A percentile compares a stretch with the other conserved stretches of the same genome.
Conservation (phyloP, 225 moss, liverwort and hornwort species). For the Sphagnum contortum region DNA sequence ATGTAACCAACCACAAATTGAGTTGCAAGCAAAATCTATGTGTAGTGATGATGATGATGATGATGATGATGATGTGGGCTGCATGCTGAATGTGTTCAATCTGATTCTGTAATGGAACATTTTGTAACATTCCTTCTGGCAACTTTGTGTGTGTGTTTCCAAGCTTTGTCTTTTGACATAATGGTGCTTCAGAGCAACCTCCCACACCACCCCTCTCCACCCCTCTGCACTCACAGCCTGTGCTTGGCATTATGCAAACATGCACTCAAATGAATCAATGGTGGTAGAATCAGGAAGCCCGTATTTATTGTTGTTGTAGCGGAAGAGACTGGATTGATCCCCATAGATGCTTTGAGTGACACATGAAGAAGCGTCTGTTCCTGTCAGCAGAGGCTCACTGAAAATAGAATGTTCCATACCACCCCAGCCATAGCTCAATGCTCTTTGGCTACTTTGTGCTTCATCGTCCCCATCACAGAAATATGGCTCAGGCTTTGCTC, state of each 20-base stretch:
- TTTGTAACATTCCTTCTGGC: too few relatives aligned
- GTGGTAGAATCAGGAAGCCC: conserved; percentile 21
- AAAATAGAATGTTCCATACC: conserved; percentile 15
- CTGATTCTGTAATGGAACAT: too few relatives aligned
- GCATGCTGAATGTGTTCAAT: too few relatives aligned
- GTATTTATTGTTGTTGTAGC: conserved; percentile 21
- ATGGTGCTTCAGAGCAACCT: too few relatives aligned
- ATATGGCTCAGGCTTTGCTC: conserved; percentile 42
- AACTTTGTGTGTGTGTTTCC: too few relatives aligned
- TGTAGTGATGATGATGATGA: too few relatives aligned
- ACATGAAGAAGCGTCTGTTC: conserved; percentile 22
- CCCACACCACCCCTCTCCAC: too few relatives aligned
- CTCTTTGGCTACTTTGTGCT: conserved; percentile 41
- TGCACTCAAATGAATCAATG: conserved; percentile 31
- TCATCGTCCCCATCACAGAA: conserved; percentile 35
- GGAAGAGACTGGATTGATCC: conserved; percentile 23
- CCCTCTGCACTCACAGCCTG: too few relatives aligned
- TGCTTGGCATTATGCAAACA: conserved; percentile 30
- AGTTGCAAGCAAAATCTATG: too few relatives aligned
- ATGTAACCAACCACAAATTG: too few relatives aligned
- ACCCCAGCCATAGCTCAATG: conserved; percentile 15
- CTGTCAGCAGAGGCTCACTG: conserved; percentile 13
- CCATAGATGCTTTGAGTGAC: conserved; percentile 25
- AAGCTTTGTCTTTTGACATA: too few relatives aligned
- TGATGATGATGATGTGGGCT: too few relatives aligned